These are phyloP conservation scores for Pichia sp. DNA, from an alignment of 1,139 yeast species.

Conservation along the genomic window DNA sequence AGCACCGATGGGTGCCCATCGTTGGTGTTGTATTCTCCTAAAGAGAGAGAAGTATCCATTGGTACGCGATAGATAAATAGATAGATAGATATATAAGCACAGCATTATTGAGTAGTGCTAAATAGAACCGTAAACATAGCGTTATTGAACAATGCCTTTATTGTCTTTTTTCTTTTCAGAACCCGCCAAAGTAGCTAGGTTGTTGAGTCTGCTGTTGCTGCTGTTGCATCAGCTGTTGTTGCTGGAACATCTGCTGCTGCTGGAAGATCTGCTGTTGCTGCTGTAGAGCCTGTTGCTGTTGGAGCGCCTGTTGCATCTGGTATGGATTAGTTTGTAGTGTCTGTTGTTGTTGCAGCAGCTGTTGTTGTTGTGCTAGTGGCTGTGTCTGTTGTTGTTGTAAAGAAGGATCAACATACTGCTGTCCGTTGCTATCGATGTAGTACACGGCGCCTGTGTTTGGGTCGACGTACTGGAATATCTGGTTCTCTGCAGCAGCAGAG, in stretches of 20 bases:
- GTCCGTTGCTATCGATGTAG: constrained; percentile 55
- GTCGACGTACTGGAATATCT: constrained; percentile 56
- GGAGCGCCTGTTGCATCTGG: constrained; percentile 25
- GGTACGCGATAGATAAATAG: too few species aligned
- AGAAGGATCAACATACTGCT: constrained; percentile 53
- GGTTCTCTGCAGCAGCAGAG: constrained; percentile 22
- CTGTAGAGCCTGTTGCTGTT: constrained; percentile 9
- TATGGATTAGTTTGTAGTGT: not conserved
- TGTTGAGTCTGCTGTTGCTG: constrained; percentile 15
- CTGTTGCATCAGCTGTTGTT: constrained; percentile 8
- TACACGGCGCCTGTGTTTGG: constrained; percentile 58
- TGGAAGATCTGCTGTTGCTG: not conserved
- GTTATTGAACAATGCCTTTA: not conserved
- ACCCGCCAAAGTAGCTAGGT: constrained; percentile 23
- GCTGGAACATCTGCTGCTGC: constrained; percentile 2
- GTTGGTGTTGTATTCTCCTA: too few species aligned
- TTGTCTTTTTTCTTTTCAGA: constrained; percentile 8
- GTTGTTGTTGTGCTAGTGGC: constrained; percentile 35
- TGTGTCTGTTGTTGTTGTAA: constrained; percentile 53
- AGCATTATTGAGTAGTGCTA: not conserved
- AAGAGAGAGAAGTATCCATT: too few species aligned
- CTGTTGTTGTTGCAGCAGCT: constrained; percentile 32
- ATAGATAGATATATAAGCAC: not conserved
- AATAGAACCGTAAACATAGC: not conserved
- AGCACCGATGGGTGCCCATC: too few species aligned